These are phyloP conservation scores for Coniferiporia sulphurascens DNA, from an alignment of 1,284 basidiomycete genomes.

Conservation along the genomic window DNA sequence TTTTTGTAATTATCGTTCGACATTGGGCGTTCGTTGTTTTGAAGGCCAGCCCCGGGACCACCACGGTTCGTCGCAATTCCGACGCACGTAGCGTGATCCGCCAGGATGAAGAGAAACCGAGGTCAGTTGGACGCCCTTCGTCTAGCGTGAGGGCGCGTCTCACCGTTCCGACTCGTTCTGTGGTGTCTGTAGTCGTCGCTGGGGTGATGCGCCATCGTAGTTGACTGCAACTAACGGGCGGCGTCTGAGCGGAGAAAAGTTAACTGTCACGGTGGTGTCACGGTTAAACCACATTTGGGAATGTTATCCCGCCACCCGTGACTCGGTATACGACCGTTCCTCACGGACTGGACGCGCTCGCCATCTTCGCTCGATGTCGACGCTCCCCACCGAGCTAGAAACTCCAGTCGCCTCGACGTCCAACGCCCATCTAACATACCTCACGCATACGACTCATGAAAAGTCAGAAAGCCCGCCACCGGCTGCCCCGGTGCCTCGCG, in stretches of 20 bases:
- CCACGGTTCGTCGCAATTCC: background rate
- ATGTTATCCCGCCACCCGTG: background rate
- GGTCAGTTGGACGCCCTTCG: conserved; percentile 1
- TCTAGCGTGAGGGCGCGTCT: background rate
- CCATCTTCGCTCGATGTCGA: background rate
- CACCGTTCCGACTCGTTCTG: conserved; percentile 3
- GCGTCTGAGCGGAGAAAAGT: background rate
- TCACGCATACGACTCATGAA: background rate
- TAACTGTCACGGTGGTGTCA: background rate
- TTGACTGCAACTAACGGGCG: no score
- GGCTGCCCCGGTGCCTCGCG: conserved; percentile 18
- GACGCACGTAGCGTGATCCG: conserved; percentile 1
- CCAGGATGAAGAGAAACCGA: conserved; percentile 11
- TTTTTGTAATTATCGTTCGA: background rate
- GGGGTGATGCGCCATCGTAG: background rate
- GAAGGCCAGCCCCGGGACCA: conserved; percentile 9
- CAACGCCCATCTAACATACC: conserved; percentile 6
- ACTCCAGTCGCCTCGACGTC: conserved; percentile 7
- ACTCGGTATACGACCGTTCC: background rate
- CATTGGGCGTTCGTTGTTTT: background rate
- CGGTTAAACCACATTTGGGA: background rate
- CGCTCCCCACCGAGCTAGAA: background rate
- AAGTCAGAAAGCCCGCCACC: conserved; percentile 7
- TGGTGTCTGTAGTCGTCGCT: background rate
- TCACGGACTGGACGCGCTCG: background rate